Evolutionary conservation across 176 grass and related monocot genomes (phyloP).

Genomic region (Bothriochloa decipiens): DNA sequence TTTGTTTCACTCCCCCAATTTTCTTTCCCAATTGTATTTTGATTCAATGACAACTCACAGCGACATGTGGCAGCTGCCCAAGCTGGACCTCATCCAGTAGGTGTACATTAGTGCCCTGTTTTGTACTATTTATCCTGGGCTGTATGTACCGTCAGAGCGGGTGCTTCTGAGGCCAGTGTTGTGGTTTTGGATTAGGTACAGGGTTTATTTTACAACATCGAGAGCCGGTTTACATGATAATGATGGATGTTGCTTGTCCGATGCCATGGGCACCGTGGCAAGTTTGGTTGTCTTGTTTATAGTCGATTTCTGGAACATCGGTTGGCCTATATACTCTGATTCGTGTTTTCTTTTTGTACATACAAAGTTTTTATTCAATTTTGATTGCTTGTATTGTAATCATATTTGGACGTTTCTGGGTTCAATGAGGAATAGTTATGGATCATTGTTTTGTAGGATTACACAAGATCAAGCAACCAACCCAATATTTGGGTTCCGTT

Average conservation of each 20-base stretch:
- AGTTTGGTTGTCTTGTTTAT: constrained; percentile 43
- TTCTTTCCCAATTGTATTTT: constrained; percentile 25
- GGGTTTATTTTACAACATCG: constrained; percentile 36
- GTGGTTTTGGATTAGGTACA: constrained; percentile 41
- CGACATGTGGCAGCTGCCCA: constrained; percentile 27
- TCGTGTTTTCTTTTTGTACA: constrained; percentile 33
- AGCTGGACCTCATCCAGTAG: constrained; percentile 33
- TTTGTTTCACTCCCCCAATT: constrained; percentile 18
- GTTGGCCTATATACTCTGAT: neutral
- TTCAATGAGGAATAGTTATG: neutral
- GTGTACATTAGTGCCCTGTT: constrained; percentile 48
- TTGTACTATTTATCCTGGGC: constrained; percentile 43
- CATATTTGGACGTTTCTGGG: neutral
- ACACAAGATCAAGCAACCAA: neutral
- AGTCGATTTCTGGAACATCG: constrained; percentile 26
- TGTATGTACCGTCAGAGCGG: constrained; percentile 2
- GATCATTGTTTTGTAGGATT: no score
- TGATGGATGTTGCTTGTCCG: constrained; percentile 27
- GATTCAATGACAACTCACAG: constrained; percentile 39
- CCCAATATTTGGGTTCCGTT: neutral
- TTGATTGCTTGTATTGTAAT: constrained; percentile 7
- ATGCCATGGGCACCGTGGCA: constrained; percentile 1
- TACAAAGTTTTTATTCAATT: constrained; percentile 47
- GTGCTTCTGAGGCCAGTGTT: neutral
- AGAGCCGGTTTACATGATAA: constrained; percentile 29